Evolutionary conservation across 2,329 filamentous ascomycete species (phyloP).

Genomic region (Colletotrichum phormii): DNA sequence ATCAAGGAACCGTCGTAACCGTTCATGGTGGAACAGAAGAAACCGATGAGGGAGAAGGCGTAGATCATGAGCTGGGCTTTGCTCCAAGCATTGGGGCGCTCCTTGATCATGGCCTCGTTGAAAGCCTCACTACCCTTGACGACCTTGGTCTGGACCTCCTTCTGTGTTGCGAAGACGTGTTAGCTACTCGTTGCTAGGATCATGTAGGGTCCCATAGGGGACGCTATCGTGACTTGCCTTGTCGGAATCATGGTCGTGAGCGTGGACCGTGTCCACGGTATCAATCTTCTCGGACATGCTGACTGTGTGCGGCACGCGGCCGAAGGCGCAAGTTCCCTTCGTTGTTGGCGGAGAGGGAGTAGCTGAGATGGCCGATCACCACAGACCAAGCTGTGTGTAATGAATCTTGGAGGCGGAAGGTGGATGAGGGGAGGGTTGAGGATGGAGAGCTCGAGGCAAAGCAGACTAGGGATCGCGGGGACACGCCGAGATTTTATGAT

Average conservation of each 20-base stretch:
- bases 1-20: slow-evolving; percentile 64
- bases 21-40: slow-evolving; percentile 64
- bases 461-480: slow-evolving; percentile 29
- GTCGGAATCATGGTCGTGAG: slow-evolving; percentile 32
- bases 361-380: slow-evolving; percentile 19
- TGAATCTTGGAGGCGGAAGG: slow-evolving; percentile 5
- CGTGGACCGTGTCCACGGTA: slow-evolving; percentile 31
- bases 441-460: slow-evolving; percentile 31
- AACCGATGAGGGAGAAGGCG: slow-evolving; percentile 57
- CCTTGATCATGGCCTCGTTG: slow-evolving; percentile 65
- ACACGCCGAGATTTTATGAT: slow-evolving; percentile 37
- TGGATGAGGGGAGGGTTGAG: slow-evolving; percentile 29
- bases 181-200: background rate
- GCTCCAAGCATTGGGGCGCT: slow-evolving; percentile 58
- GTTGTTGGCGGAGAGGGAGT: background rate
- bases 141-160: slow-evolving; percentile 51
- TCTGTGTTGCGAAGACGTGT: slow-evolving; percentile 23
- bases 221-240: slow-evolving; percentile 19
- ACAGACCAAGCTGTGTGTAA: slow-evolving; percentile 21
- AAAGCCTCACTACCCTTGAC: slow-evolving; percentile 65
- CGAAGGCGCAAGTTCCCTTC: background rate
- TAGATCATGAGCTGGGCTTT: slow-evolving; percentile 55
- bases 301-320: slow-evolving; percentile 16
- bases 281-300: slow-evolving; percentile 36
- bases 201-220: fast-evolving